Evolutionary conservation across 2,329 filamentous ascomycete species (phyloP).

Genomic region (Clonostachys rhizophaga): DNA sequence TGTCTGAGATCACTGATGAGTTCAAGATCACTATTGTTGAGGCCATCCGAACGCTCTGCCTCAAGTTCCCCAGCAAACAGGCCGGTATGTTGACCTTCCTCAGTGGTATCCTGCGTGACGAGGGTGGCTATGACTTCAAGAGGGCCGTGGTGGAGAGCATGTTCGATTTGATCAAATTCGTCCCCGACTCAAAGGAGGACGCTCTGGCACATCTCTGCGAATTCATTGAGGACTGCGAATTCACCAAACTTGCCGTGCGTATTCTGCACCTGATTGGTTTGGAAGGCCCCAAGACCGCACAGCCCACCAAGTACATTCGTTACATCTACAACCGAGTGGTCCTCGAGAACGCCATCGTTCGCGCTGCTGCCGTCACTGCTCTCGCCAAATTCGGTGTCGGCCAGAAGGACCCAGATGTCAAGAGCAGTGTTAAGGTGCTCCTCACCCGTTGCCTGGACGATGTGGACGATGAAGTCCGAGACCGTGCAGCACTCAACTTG

Average conservation of each 20-base stretch:
- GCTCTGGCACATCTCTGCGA: constrained; percentile 94
- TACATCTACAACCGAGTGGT: constrained; percentile 99
- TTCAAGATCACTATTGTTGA: constrained; percentile 99
- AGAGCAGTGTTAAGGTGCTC: constrained; percentile 89
- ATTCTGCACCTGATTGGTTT: constrained; percentile 91
- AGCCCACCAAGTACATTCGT: constrained; percentile 97
- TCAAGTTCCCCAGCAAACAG: constrained; percentile 98
- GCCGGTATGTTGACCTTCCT: constrained; percentile 97
- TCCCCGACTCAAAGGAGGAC: constrained; percentile 77
- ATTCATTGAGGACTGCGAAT: constrained; percentile 99
- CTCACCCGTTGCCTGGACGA: constrained; percentile 93
- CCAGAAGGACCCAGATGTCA: constrained; percentile 94
- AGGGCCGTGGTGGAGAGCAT: constrained; percentile 96
- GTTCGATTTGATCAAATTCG: constrained; percentile 98
- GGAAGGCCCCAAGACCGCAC: constrained; percentile 90
- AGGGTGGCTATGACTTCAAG: constrained; percentile 98
- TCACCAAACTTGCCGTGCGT: constrained; percentile 93
- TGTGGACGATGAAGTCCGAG: constrained; percentile 94
- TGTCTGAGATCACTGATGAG: constrained; percentile 98
- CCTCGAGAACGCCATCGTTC: constrained; percentile 91
- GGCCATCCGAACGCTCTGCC: constrained; percentile 89
- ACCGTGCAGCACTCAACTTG: constrained; percentile 89
- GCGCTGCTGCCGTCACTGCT: constrained; percentile 91
- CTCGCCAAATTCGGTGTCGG: constrained; percentile 96
- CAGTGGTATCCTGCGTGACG: constrained; percentile 91